Base-by-base conservation (phyloP, 2,329 filamentous ascomycete genomes). In the Hypoxylon sp. region DNA sequence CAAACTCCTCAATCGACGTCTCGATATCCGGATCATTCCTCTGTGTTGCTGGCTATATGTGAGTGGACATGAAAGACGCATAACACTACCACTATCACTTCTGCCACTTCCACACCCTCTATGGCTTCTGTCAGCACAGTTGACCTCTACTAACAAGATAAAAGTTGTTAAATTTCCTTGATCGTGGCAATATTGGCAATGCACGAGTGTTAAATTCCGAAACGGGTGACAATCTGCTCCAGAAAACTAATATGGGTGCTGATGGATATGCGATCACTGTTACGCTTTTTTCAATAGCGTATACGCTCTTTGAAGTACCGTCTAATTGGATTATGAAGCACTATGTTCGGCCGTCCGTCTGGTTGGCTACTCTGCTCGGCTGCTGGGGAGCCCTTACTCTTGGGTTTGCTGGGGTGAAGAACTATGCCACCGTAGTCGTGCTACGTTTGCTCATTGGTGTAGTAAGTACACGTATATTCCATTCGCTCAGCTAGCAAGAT, bases 241-340 rank as follows among this genome's bases (percentile, higher is more conserved):
- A 66, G 17, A 68, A 53, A 37, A 74, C 73, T 0, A 71, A 67
- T 8, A 75, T 70, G 85, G 84, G 3, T 77, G 83, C 39, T 80
- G 82, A 33, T 81, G 89, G 77, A 90, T 91, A 75, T 77, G 90
- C 91, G 75, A 79, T 87, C 5, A 80, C 84, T 3, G 81, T 87
- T 4, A 71, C 71, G 10, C 82, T 92, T 60, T 92, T 92, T 81
- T 92, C 91, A 78, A 82, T 92, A 35, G 90, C 88, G 0, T 92
- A 92, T 74, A 80, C 88, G 0, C 78, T 90, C 10, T 90, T 89
- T 69, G 89, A 91, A 73, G 84, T 85, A 0, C 73, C 89, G 37
- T 90, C 88, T 6, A 91, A 92, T 71, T 79, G 90, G 55, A 77
- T 91, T 26, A 84, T 92, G 63, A 91, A 91, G 77, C 84, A 84